A percentile compares a stretch with the other conserved stretches of the same genome.
Conservation (phyloP, 2,329 filamentous ascomycete species). For the Aspergillus phoenicis region DNA sequence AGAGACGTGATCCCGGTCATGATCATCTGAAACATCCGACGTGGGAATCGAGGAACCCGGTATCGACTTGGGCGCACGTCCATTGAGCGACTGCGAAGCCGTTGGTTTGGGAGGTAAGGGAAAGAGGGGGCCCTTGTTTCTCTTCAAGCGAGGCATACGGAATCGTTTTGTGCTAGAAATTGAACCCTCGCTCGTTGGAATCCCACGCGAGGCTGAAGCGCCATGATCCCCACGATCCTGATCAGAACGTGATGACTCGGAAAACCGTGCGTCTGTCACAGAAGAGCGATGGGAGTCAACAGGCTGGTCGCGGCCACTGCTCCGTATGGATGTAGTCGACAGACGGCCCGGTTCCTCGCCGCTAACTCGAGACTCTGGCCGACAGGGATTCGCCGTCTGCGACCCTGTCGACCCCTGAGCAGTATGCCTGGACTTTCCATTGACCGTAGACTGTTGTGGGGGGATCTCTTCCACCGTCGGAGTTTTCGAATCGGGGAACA, state of each 20-base stretch:
- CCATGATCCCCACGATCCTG: conserved; percentile 72
- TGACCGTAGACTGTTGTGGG: conserved; percentile 13
- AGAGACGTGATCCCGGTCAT: conserved; percentile 37
- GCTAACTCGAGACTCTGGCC: conserved; percentile 53
- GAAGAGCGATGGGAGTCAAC: conserved; percentile 65
- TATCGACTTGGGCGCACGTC: conserved; percentile 24
- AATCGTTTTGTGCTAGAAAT: conserved; percentile 73
- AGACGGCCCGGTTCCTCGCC: conserved; percentile 64
- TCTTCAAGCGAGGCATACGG: conserved; percentile 73
- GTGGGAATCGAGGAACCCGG: conserved; percentile 25
- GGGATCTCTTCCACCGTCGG: conserved; percentile 36
- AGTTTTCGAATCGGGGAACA: conserved; percentile 38
- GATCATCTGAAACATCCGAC: conserved; percentile 30
- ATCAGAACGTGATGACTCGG: conserved; percentile 89
- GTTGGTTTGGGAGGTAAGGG: conserved; percentile 77
- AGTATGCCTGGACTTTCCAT: conserved; percentile 24
- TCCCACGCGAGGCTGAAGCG: conserved; percentile 61
- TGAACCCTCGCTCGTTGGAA: conserved; percentile 66
- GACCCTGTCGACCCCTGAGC: conserved; percentile 33
- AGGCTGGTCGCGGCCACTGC: conserved; percentile 60
- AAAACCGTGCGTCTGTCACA: conserved; percentile 66
- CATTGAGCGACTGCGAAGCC: conserved; percentile 14
- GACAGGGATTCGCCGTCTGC: conserved; percentile 31
- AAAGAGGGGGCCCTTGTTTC: conserved; percentile 77
- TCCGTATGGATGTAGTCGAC: conserved; percentile 49